These are phyloP conservation scores for Protomyces lactucae-debilis DNA, from an alignment of 1,139 yeast genomes.

Conservation along the genomic window DNA sequence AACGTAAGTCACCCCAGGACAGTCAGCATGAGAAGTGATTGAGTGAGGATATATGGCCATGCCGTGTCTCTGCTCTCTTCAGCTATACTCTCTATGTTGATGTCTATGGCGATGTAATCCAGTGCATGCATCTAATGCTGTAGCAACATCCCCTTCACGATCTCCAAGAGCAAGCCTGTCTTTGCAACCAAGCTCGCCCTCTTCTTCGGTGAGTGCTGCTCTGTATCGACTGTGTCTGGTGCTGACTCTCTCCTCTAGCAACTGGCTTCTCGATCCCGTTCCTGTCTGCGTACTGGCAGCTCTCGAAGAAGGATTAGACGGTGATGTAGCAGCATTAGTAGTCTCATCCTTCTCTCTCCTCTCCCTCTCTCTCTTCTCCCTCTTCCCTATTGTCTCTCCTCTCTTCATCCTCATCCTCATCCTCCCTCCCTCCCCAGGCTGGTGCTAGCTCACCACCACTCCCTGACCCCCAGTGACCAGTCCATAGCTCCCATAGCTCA, in stretches of 20 bases:
- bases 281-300: slow-evolving; percentile 25
- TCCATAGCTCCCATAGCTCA: background rate
- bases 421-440: no score
- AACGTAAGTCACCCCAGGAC: slow-evolving; percentile 4
- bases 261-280: slow-evolving; percentile 26
- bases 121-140: background rate
- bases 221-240: background rate
- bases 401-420: background rate
- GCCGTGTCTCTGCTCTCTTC: no score
- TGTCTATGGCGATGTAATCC: background rate
- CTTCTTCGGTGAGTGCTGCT: slow-evolving; percentile 4
- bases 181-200: slow-evolving; percentile 22
- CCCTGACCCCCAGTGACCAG: no score
- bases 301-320: slow-evolving; percentile 13
- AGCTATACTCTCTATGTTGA: background rate
- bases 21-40: no score
- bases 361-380: background rate
- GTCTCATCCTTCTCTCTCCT: background rate
- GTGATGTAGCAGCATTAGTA: background rate
- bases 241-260: background rate
- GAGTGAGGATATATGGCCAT: no score
- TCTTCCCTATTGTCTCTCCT: background rate
- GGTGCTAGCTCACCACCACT: no score
- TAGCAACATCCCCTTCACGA: slow-evolving; percentile 25
- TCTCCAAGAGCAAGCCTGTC: slow-evolving; percentile 20